Evolutionary conservation across 192 early-diverging fungal species (phyloP).

Genomic region (Mycoemilia scoparia): DNA sequence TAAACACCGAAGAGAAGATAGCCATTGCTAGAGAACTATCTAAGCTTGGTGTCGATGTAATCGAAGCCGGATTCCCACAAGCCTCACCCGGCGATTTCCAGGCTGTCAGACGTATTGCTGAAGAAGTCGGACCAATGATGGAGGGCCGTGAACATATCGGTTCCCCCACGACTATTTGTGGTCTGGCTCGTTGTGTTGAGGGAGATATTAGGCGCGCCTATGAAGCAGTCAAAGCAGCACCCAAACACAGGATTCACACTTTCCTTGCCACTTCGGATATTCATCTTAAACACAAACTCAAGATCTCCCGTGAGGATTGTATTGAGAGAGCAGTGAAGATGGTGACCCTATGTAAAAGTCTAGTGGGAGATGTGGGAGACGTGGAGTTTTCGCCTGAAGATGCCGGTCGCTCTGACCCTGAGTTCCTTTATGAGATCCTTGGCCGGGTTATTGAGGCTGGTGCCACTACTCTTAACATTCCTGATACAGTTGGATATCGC

Average conservation of each 20-base stretch:
- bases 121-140: constrained; percentile 72
- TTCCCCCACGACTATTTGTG: constrained; percentile 75
- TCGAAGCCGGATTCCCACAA: constrained; percentile 92
- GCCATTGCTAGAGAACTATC: constrained; percentile 87
- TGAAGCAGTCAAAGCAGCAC: constrained; percentile 77
- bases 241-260: constrained; percentile 75
- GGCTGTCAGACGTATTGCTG: constrained; percentile 82
- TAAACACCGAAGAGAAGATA: constrained; percentile 83
- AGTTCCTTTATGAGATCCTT: constrained; percentile 72
- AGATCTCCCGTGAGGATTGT: constrained; percentile 75
- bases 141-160: constrained; percentile 60
- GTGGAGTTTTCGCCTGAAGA: constrained; percentile 95
- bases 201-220: constrained; percentile 76
- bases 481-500: constrained; percentile 97
- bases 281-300: constrained; percentile 86
- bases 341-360: constrained; percentile 58
- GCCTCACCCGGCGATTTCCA: constrained; percentile 91
- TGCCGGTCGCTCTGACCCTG: constrained; percentile 75
- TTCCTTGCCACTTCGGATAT: constrained; percentile 96
- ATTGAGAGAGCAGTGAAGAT: constrained; percentile 57
- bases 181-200: constrained; percentile 65
- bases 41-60: constrained; percentile 82
- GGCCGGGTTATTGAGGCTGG: constrained; percentile 71
- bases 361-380: no score
- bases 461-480: constrained; percentile 89